These are phyloP conservation scores for Strigomonas galati DNA, from an alignment of 208 protist genomes.

Conservation along the genomic window DNA sequence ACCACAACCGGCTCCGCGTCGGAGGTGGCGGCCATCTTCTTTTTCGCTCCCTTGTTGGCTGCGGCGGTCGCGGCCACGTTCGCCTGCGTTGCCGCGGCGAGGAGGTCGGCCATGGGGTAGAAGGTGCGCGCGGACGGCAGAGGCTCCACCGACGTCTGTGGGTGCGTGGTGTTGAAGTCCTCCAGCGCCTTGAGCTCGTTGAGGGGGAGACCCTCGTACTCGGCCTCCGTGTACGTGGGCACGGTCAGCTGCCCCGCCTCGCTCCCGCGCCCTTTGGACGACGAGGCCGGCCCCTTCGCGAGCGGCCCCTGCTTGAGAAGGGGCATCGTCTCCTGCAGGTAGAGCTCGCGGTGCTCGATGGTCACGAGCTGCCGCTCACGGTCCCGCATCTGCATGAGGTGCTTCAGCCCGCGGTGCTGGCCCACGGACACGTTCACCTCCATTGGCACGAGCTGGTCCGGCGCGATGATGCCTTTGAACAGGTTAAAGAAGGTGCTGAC, in stretches of 20 bases:
- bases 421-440: slow-evolving; percentile 39
- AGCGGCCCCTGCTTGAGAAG: slow-evolving; percentile 21
- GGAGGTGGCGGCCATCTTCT: neutral
- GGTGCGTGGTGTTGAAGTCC: slow-evolving; percentile 56
- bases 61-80: slow-evolving; percentile 1
- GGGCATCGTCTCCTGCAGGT: slow-evolving; percentile 58
- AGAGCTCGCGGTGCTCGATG: slow-evolving; percentile 29
- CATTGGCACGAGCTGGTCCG: slow-evolving; percentile 51
- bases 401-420: slow-evolving; percentile 68
- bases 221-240: slow-evolving; percentile 37
- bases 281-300: slow-evolving; percentile 11
- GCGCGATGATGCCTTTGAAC: slow-evolving; percentile 55
- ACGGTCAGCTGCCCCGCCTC: slow-evolving; percentile 21
- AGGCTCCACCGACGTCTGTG: slow-evolving; percentile 22
- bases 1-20: neutral
- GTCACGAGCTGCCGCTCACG: slow-evolving; percentile 36
- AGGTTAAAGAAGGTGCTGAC: slow-evolving; percentile 65
- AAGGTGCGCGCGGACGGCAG: slow-evolving; percentile 29
- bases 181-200: slow-evolving; percentile 45
- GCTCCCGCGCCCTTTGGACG: slow-evolving; percentile 9
- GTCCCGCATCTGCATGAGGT: slow-evolving; percentile 61
- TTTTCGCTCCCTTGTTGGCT: slow-evolving; percentile 10
- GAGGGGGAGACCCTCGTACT: slow-evolving; percentile 55
- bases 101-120: slow-evolving; percentile 19
- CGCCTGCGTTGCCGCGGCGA: slow-evolving; percentile 3